Conservation (phyloP, 305 asterid species). For the Rubia peregrina region DNA sequence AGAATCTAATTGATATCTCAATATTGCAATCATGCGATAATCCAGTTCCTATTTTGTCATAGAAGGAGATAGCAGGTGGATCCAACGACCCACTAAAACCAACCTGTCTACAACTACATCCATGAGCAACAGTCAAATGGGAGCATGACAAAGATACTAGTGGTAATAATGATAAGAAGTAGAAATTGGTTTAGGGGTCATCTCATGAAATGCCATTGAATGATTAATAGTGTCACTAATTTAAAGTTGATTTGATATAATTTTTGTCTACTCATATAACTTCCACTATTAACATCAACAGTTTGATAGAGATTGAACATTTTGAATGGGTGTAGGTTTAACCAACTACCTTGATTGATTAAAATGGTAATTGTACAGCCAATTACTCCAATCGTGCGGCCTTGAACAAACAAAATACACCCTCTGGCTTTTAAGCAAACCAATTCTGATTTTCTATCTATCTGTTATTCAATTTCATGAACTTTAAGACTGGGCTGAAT, state of each 20-base stretch:
- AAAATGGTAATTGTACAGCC: too few species aligned
- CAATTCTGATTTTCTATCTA: neutral
- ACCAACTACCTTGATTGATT: neutral
- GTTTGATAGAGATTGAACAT: neutral
- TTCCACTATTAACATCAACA: neutral
- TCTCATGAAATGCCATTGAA: neutral
- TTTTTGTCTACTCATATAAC: neutral
- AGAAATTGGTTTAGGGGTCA: neutral
- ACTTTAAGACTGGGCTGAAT: neutral
- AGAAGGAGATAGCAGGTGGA: too few species aligned
- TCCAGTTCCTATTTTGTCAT: too few species aligned
- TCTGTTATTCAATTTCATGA: neutral
- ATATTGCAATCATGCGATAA: too few species aligned
- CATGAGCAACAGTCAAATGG: too few species aligned
- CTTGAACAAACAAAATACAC: neutral
- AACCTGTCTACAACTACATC: too few species aligned
- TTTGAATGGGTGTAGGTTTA: neutral
- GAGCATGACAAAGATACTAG: too few species aligned
- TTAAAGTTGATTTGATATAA: constrained; percentile 12
- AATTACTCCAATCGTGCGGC: too few species aligned
- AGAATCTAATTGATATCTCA: neutral
- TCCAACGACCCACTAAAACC: too few species aligned
- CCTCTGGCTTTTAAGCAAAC: neutral
- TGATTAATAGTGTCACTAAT: constrained; percentile 7
- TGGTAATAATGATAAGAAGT: neutral